These are phyloP conservation scores for Apophysomyces ossiformis DNA, from an alignment of 371 early-diverging fungal species.

Conservation along the genomic window DNA sequence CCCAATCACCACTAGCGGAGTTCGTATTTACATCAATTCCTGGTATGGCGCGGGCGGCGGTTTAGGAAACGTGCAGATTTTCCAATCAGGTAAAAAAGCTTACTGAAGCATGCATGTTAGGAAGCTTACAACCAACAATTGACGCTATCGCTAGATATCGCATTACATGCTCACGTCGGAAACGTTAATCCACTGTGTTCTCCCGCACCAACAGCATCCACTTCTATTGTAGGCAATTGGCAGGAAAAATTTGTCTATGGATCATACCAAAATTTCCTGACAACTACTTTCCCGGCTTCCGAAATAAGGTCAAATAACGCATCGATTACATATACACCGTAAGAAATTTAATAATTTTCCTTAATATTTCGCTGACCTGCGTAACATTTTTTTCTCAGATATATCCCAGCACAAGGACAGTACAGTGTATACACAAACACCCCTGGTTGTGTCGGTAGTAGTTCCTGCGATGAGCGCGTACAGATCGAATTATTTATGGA, in stretches of 20 bases:
- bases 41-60: conserved; percentile 83
- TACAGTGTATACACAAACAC: conserved; percentile 68
- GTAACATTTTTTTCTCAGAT: conserved; percentile 27
- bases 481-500: conserved; percentile 50
- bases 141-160: conserved; percentile 38
- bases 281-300: conserved; percentile 36
- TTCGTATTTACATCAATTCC: conserved; percentile 66
- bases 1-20: conserved; percentile 42
- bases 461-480: conserved; percentile 57
- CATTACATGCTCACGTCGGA: conserved; percentile 46
- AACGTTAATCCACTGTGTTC: conserved; percentile 31
- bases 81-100: conserved; percentile 52
- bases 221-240: conserved; percentile 43
- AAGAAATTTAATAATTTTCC: conserved; percentile 9
- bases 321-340: conserved; percentile 59
- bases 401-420: conserved; percentile 63
- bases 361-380: background rate
- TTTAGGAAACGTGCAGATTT: conserved; percentile 68
- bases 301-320: conserved; percentile 40
- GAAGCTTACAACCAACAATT: background rate
- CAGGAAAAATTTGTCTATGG: conserved; percentile 38
- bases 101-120: background rate
- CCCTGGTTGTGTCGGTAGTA: conserved; percentile 70
- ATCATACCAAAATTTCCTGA: conserved; percentile 45
- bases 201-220: conserved; percentile 19